Conservation (phyloP, 129 eudicot species). For the Glebionis coronaria region DNA sequence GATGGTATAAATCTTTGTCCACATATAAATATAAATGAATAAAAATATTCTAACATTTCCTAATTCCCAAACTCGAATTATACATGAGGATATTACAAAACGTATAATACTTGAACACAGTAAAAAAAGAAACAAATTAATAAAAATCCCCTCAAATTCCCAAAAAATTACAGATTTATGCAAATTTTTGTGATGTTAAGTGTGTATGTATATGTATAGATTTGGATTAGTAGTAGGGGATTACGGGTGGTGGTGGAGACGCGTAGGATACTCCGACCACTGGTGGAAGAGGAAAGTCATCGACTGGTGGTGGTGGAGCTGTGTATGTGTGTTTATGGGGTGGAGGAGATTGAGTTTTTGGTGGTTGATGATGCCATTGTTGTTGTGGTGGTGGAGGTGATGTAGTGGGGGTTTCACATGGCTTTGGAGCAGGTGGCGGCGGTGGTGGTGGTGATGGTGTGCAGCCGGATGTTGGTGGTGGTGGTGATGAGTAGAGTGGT, state of each 20-base stretch:
- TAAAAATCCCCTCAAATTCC: slow-evolving; percentile 3
- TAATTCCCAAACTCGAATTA: slow-evolving; percentile 28
- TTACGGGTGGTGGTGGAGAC: slow-evolving; percentile 89
- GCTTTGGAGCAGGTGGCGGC: slow-evolving; percentile 32
- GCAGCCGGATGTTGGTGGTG: slow-evolving; percentile 17
- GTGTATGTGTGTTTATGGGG: slow-evolving; percentile 30
- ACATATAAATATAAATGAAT: slow-evolving; percentile 27
- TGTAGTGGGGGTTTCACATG: slow-evolving; percentile 24
- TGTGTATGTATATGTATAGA: slow-evolving; percentile 18
- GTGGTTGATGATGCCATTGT: slow-evolving; percentile 36
- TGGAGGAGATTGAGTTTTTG: slow-evolving; percentile 34
- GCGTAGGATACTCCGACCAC: slow-evolving; percentile 70
- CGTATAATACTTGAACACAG: slow-evolving; percentile 21
- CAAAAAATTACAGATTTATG: slow-evolving; percentile 15
- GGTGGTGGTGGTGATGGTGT: slow-evolving; percentile 29
- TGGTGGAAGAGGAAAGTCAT: slow-evolving; percentile 68
- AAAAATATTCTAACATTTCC: slow-evolving; percentile 30
- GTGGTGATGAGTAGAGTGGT: slow-evolving; percentile 30
- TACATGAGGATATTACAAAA: slow-evolving; percentile 21
- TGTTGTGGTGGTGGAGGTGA: slow-evolving; percentile 32
- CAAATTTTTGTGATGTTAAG: slow-evolving; percentile 18
- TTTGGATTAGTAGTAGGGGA: slow-evolving; percentile 63
- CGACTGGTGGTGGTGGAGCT: slow-evolving; percentile 42
- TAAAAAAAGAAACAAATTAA: slow-evolving; percentile 28
- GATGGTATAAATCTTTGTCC: slow-evolving; percentile 21